These are phyloP conservation scores for Mimosa bimucronata DNA, from an alignment of 306 rosid species.

Conservation along the genomic window DNA sequence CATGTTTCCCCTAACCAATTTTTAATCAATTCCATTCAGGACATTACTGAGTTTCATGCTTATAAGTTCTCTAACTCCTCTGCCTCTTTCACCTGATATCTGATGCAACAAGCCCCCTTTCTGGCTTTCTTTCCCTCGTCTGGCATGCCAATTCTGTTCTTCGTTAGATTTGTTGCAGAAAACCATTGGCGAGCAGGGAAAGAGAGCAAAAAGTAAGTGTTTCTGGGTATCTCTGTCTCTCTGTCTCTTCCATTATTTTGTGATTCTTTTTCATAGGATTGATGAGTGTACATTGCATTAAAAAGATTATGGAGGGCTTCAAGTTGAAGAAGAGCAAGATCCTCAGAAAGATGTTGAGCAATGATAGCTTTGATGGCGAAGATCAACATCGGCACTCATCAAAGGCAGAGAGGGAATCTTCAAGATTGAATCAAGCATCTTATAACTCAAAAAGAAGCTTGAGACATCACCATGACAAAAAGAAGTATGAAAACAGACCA, in stretches of 20 bases:
- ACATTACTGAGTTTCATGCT: conserved; percentile 19
- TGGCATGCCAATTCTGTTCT: conserved; percentile 36
- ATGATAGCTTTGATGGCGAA: conserved; percentile 53
- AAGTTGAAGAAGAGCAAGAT: conserved; percentile 59
- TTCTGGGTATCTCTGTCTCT: conserved; percentile 5
- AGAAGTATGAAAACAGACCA: conserved; percentile 40
- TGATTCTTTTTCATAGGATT: neutral
- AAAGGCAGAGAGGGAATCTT: conserved; percentile 32
- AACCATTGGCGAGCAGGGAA: conserved; percentile 35
- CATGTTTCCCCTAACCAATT: conserved; percentile 24
- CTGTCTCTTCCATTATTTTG: neutral
- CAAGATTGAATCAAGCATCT: conserved; percentile 44
- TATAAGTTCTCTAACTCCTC: conserved; percentile 30
- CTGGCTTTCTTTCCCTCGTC: conserved; percentile 5
- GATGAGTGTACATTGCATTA: conserved; percentile 9
- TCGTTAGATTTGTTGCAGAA: conserved; percentile 27
- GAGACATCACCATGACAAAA: conserved; percentile 40
- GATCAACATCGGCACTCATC: conserved; percentile 43
- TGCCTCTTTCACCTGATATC: conserved; percentile 31
- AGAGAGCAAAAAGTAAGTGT: conserved; percentile 46
- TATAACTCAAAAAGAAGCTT: conserved; percentile 36
- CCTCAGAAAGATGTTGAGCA: conserved; percentile 60
- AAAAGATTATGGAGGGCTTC: conserved; percentile 71
- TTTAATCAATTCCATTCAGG: conserved; percentile 29
- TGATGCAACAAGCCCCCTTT: conserved; percentile 5